Base-by-base conservation (phyloP, 2,329 filamentous ascomycete genomes). In the Claviceps digitariae region DNA sequence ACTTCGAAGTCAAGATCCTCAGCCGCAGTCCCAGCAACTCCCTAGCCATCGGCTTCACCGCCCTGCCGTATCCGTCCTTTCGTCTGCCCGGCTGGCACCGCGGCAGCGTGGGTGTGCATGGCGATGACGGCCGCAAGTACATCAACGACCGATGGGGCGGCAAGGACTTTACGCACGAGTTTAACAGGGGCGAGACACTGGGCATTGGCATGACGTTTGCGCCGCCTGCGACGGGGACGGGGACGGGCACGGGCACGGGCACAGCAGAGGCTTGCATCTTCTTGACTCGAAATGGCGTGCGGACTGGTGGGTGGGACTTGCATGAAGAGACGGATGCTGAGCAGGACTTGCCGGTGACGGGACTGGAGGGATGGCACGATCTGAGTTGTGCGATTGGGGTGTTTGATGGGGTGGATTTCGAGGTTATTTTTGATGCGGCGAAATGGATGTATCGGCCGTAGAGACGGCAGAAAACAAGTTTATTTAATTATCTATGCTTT, bases 11-110 rank as follows among this genome's bases (percentile, higher is more conserved):
- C 10, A 73, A 73, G 51, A 71, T 88, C 34, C 67, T 71, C 2
- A 61, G 65, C 20, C 68, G 76, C 52, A 72, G 73, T 23, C 59
- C 60, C 4, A 74, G 77, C 54, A 67, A 75, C 51, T 70, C 68
- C 41, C 70, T 90, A 1, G 84, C 82, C 0, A 64, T 91, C 10
- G 87, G 87, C 10, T 89, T 82, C 65, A 71, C 78, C 0, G 86
- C 86, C 1, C 78, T 84, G 48, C 87, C 87, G 8, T 91, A 90
- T 63, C 87, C 87, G 7, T 74, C 77, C 0, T 91, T 88, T 71
- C 78, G 87, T 8, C 76, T 90, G 55, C 87, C 87, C 0, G 87
- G 87, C 2, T 91, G 87, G 87, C 84, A 93, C 63, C 77, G 87
- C 36, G 87, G 79, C 20, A 84, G 81, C 57, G 62, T 90, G 15